phyloP scores from a whole-genome alignment of 495 filamentous ascomycete species.

The Penicillium alfredii region DNA sequence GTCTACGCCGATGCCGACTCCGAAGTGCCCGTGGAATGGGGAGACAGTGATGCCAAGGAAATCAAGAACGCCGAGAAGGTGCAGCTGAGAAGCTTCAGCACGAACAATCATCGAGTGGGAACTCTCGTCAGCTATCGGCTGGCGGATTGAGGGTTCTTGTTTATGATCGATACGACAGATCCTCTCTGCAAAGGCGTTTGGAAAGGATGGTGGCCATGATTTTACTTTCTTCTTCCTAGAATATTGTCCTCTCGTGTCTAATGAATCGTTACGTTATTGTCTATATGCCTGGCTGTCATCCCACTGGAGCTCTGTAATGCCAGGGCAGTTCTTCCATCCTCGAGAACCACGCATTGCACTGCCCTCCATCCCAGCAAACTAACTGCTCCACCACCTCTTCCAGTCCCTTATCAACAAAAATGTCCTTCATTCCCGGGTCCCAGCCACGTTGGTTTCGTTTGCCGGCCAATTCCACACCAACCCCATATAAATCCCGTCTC shows the following conservation, averaged over 20 bases:
- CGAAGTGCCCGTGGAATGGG: constrained; percentile 97
- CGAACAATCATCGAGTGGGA: constrained; percentile 85
- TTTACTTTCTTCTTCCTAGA: constrained; percentile 1
- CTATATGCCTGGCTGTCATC: too few relatives aligned
- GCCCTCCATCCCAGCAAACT: constrained; percentile 35
- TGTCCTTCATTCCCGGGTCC: constrained; percentile 21
- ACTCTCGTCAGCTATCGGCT: constrained; percentile 86
- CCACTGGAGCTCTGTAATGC: constrained; percentile 15
- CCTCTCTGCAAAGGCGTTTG: constrained; percentile 28
- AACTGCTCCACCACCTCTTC: constrained; percentile 31
- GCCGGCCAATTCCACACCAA: constrained; percentile 24
- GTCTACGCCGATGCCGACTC: constrained; percentile 97
- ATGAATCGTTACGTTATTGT: constrained; percentile 6
- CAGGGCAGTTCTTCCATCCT: constrained; percentile 36
- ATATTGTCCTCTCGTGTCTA: constrained; percentile 3
- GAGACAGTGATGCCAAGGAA: constrained; percentile 96
- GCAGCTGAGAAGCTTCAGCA: constrained; percentile 91
- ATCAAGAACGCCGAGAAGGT: constrained; percentile 95
- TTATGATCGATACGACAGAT: constrained; percentile 21
- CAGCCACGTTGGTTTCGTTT: constrained; percentile 41
- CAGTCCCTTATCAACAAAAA: constrained; percentile 23
- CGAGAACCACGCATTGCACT: constrained; percentile 32
- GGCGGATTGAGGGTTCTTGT: constrained; percentile 27
- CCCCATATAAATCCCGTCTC: constrained; percentile 42
- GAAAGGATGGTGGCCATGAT: constrained; percentile 8